A percentile compares a stretch with the other conserved stretches of the same genome.
phyloP scores from a whole-genome alignment of 1,139 yeast species.

The Geotrichum bryndzae region DNA sequence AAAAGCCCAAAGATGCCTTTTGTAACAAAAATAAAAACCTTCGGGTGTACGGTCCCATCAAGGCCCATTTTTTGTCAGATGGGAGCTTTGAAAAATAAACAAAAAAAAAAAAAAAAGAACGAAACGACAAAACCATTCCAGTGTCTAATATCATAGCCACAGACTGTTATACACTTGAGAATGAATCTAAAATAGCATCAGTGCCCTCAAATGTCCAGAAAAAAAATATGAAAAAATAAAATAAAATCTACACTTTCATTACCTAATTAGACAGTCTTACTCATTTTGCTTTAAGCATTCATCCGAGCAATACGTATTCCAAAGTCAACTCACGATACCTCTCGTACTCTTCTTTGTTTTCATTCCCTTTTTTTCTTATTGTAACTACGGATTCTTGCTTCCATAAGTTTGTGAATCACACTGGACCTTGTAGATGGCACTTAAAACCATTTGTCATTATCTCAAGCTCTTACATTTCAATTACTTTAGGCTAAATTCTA shows the following conservation, averaged over 20 bases:
- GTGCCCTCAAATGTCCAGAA: too few relatives aligned
- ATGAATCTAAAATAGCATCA: too few relatives aligned
- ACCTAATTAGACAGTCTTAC: background rate
- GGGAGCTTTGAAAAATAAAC: too few relatives aligned
- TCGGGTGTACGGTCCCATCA: background rate
- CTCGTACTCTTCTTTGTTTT: background rate
- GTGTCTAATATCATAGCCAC: too few relatives aligned
- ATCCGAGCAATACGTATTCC: background rate
- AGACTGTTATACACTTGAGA: too few relatives aligned
- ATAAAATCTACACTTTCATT: background rate
- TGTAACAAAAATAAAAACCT: background rate
- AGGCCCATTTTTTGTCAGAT: background rate
- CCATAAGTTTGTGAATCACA: background rate
- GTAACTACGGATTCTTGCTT: background rate
- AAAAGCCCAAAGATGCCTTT: background rate
- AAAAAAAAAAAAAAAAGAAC: too few relatives aligned
- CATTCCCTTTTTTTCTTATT: background rate
- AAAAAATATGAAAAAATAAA: too few relatives aligned
- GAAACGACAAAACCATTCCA: too few relatives aligned
- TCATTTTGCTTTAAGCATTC: background rate
- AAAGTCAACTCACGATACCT: background rate
- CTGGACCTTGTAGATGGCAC: background rate
- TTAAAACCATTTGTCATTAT: background rate
- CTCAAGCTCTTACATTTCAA: background rate
- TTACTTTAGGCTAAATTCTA: too few relatives aligned